Conservation (phyloP, 805 yeast genomes). For the Huiozyma naganishii region DNA sequence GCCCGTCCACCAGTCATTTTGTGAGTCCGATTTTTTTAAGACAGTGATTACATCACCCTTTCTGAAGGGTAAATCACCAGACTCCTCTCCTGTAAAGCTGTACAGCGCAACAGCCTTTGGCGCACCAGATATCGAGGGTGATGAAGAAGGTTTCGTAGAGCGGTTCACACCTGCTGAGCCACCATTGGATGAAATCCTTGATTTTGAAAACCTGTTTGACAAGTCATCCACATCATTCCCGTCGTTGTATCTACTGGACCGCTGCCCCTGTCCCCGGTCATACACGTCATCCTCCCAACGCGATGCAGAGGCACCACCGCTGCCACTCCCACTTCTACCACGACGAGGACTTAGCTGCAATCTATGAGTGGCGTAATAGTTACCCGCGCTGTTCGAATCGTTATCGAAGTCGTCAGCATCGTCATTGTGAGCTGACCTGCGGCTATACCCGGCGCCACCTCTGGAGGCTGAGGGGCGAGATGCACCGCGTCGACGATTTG, state of each 20-base stretch:
- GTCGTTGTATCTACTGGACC: conserved; percentile 13
- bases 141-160: conserved; percentile 2
- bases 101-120: conserved; percentile 85
- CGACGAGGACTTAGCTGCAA: conserved; percentile 6
- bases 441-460: conserved; percentile 5
- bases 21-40: conserved; percentile 73
- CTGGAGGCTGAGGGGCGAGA: conserved; percentile 3
- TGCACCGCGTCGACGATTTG: conserved; percentile 8
- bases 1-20: conserved; percentile 99
- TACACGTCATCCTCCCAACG: conserved; percentile 86
- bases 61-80: conserved; percentile 82
- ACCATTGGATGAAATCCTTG: conserved; percentile 24
- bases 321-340: too few relatives aligned
- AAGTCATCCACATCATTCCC: conserved; percentile 28
- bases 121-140: conserved; percentile 25
- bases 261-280: conserved; percentile 32
- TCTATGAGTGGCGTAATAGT: conserved; percentile 28
- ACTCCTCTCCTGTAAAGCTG: conserved; percentile 84
- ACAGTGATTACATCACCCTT: conserved; percentile 92
- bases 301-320: conserved; percentile 24
- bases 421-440: conserved; percentile 2
- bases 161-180: conserved; percentile 20
- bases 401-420: conserved; percentile 9
- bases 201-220: conserved; percentile 29
- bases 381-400: conserved; percentile 33